Percentiles rank a stretch among this genome's conserved stretches.
These are phyloP conservation scores for Trichoderma endophyticum DNA, from an alignment of 2,329 filamentous ascomycete genomes.

Conservation along the genomic window DNA sequence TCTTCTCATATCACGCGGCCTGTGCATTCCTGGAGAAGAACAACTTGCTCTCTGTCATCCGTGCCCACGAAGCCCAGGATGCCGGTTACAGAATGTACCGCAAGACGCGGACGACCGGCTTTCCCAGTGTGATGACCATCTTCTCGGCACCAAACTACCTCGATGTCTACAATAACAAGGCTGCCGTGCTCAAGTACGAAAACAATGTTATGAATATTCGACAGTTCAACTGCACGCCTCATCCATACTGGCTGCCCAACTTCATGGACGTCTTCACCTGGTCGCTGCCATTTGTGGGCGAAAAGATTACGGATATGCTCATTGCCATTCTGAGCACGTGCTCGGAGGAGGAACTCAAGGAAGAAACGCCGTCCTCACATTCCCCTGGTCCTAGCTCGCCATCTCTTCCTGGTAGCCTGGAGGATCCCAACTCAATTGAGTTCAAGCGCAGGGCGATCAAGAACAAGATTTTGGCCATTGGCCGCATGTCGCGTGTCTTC, in stretches of 20 bases:
- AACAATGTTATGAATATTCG: constrained; percentile 99
- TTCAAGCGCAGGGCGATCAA: constrained; percentile 96
- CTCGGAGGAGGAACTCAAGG: constrained; percentile 97
- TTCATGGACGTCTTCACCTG: constrained; percentile 99
- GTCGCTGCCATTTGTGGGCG: constrained; percentile 96
- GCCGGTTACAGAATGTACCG: constrained; percentile 99
- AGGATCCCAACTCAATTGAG: constrained; percentile 83
- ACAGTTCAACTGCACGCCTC: constrained; percentile 98
- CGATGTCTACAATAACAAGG: constrained; percentile 99
- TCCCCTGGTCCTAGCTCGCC: constrained; percentile 73
- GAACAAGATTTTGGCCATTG: constrained; percentile 99
- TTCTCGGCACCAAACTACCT: constrained; percentile 99
- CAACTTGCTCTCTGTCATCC: constrained; percentile 93
- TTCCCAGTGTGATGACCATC: constrained; percentile 99
- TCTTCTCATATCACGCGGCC: constrained; percentile 96
- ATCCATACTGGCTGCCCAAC: constrained; percentile 99
- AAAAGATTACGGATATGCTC: constrained; percentile 99
- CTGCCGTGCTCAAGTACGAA: constrained; percentile 97
- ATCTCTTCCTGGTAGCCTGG: constrained; percentile 45
- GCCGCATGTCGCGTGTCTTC: constrained; percentile 94
- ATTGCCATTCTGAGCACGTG: constrained; percentile 98
- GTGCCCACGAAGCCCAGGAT: constrained; percentile 97
- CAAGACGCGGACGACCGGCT: constrained; percentile 95
- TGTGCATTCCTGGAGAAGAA: constrained; percentile 99
- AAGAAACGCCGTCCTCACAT: constrained; percentile 70